phyloP scores from a whole-genome alignment of 306 rosid species.

The Vigna nakashimae region DNA sequence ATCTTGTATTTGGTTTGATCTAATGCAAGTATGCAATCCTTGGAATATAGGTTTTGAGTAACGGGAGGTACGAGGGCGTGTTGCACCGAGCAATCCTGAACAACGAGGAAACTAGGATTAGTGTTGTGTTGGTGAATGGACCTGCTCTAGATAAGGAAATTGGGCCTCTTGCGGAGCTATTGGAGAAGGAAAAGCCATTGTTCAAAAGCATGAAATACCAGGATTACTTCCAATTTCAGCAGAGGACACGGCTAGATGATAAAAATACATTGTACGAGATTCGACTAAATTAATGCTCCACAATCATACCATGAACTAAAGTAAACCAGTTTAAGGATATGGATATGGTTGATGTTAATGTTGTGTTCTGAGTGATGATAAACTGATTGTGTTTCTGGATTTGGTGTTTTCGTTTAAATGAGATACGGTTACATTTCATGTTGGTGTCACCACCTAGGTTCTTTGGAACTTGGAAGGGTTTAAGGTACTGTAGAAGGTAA shows the following conservation, averaged over 20 bases:
- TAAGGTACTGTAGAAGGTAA: no score
- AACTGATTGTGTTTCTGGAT: no score
- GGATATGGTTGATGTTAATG: no score
- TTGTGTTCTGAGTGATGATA: no score
- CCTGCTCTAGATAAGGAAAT: conserved; percentile 53
- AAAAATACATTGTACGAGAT: conserved; percentile 36
- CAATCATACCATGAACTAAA: conserved; percentile 10
- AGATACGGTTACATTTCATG: no score
- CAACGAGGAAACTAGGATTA: conserved; percentile 51
- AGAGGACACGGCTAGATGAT: conserved; percentile 7
- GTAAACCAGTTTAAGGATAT: no score
- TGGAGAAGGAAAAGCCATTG: conserved; percentile 47
- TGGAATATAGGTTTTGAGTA: conserved; percentile 48
- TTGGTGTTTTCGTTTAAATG: no score
- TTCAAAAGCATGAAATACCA: conserved; percentile 41
- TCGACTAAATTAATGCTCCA: conserved; percentile 17
- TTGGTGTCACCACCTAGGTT: no score
- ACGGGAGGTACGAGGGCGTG: conserved; percentile 56
- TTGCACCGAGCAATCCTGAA: conserved; percentile 55
- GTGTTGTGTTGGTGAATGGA: conserved; percentile 52
- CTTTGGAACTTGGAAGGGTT: no score
- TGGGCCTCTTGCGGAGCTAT: conserved; percentile 43
- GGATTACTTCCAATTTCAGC: conserved; percentile 49
- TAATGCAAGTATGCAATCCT: no score
- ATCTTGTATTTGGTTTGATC: no score